phyloP scores from a whole-genome alignment of 2,329 filamentous ascomycete species.

The Aspergillus latus region DNA sequence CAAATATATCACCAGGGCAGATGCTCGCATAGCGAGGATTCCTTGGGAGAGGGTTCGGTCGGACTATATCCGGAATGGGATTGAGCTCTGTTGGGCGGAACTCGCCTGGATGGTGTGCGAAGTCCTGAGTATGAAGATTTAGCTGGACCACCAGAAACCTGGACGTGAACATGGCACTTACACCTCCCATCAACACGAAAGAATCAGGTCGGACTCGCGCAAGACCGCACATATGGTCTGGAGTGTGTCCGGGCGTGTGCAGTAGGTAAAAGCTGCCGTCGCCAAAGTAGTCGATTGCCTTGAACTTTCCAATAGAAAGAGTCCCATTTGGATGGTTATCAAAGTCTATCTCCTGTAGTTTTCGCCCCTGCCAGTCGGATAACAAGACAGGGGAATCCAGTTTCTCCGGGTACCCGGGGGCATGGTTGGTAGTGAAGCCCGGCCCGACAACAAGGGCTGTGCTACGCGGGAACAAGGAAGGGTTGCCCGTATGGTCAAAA shows the following conservation, averaged over 20 bases:
- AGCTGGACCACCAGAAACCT: neutral
- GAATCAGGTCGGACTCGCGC: neutral
- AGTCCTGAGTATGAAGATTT: neutral
- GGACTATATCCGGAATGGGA: neutral
- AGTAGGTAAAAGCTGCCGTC: slow-evolving; percentile 1
- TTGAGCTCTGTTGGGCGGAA: neutral
- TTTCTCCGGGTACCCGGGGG: neutral
- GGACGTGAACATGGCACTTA: neutral
- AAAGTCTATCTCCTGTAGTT: neutral
- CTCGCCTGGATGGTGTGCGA: neutral
- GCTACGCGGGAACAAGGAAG: neutral
- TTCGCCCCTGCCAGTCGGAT: neutral
- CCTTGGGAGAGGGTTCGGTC: neutral
- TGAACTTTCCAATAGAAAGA: neutral
- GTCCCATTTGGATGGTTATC: neutral
- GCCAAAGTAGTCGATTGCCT: neutral
- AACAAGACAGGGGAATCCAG: neutral
- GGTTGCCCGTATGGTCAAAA: neutral
- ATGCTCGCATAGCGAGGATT: neutral
- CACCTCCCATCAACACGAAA: neutral
- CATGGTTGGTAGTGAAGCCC: neutral
- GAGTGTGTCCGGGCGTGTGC: neutral
- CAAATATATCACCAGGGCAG: neutral
- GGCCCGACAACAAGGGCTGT: neutral
- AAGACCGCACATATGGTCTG: neutral